Evolutionary conservation across 1,284 basidiomycete species (phyloP), one percentile per base, ranked within the genome.

Genomic region (Marasmius sp.): DNA sequence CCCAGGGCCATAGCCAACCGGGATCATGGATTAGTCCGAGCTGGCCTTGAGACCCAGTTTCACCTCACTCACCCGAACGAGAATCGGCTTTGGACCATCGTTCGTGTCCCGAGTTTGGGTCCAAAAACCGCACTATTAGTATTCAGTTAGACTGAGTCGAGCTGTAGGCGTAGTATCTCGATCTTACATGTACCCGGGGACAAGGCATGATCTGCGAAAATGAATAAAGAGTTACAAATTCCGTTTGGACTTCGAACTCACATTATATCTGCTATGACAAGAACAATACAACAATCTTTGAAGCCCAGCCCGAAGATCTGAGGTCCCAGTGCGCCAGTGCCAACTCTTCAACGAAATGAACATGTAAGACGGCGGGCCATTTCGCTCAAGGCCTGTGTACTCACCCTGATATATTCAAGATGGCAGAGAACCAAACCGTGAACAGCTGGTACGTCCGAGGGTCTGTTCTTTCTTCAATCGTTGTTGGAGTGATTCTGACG

Each of bases 361-460:
- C 12, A 18, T 38, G 11, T 38, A 6, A 37, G 14, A n/a, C 33
- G 16, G 3, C 6, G n/a, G n/a, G n/a, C 18, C 11, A 20, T 54
- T n/a, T 38, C 34, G 38, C 4, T 11, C 33, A 6, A 3, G 82
- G 6, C 87, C 87, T 1, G 84, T 82, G 39, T 8, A 72, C 79
- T 52, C 74, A 86, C 74, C 79, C 77, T 36, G 86, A 74, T 61
- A 89, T 77, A 65, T 88, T 88, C 70, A 85, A 77, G 64, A 87
- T 88, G 54, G 80, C 79, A 7, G 85, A 84, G 66, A 88, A 85
- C 87, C 87, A 88, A 18, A 87, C 77, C 65, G 86, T 85, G 71
- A 88, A 88, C 74, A 87, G 77, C 66, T 88, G 86, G 65, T 85
- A 84, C 61, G 85, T 78, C 10, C 85, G 79, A 6, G 73, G 77